A percentile compares a stretch with the other conserved stretches of the same genome.
phyloP scores from a whole-genome alignment of 176 grass and related monocot genomes.

The Zoysia pacifica region DNA sequence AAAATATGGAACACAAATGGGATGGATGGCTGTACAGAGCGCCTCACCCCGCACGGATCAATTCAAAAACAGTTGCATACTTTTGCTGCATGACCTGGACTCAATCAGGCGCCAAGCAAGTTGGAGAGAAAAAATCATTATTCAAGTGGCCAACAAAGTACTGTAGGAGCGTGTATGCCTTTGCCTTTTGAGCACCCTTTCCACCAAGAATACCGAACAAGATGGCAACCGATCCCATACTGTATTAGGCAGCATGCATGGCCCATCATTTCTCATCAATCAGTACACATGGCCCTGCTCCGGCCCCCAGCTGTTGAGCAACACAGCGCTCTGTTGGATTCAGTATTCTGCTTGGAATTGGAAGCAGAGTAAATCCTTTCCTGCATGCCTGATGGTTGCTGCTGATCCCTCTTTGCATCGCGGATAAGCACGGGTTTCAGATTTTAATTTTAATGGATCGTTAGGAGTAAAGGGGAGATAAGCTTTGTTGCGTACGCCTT shows the following conservation, averaged over 20 bases:
- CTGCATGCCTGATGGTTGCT: background rate
- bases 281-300: background rate
- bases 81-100: conserved; percentile 38
- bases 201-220: conserved; percentile 41
- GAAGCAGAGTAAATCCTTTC: conserved; percentile 4
- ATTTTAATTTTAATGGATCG: background rate
- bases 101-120: conserved; percentile 20
- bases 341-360: background rate
- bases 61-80: background rate
- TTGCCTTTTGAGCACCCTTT: conserved; percentile 13
- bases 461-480: conserved; percentile 33
- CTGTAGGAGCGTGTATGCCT: background rate
- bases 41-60: background rate
- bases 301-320: conserved; percentile 43
- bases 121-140: background rate
- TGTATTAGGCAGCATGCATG: background rate
- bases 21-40: background rate
- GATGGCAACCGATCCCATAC: background rate
- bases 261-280: background rate
- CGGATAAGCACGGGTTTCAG: conserved; percentile 41
- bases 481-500: background rate
- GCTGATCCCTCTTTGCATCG: background rate
- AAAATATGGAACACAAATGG: background rate
- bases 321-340: background rate
- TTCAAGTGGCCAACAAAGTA: conserved; percentile 7